A percentile compares a stretch with the other conserved stretches of the same genome.
These are phyloP conservation scores for Naganishia antarctica DNA, from an alignment of 768 basidiomycete genomes.

Conservation along the genomic window DNA sequence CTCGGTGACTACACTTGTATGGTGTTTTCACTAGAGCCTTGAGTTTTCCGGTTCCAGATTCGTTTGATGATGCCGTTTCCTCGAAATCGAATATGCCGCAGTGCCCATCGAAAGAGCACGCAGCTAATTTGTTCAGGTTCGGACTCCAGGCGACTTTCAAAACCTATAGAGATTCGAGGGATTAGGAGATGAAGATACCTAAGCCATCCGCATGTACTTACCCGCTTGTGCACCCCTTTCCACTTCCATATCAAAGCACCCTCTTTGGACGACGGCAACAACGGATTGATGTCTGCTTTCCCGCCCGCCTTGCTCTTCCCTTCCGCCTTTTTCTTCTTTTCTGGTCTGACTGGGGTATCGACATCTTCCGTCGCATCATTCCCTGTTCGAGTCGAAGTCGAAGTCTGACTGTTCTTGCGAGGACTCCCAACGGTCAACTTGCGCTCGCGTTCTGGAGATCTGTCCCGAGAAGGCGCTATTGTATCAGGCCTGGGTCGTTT, in stretches of 20 bases:
- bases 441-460: conserved; percentile 12
- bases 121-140: conserved; percentile 38
- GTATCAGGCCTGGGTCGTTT: conserved; percentile 11
- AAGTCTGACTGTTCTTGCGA: conserved; percentile 12
- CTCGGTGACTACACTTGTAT: conserved; percentile 33
- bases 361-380: neutral
- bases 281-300: conserved; percentile 15
- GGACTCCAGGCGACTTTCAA: conserved; percentile 46
- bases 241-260: conserved; percentile 23
- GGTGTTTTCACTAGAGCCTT: conserved; percentile 27
- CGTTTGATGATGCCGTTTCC: neutral
- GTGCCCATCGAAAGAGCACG: conserved; percentile 37
- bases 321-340: conserved; percentile 8
- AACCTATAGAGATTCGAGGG: conserved; percentile 29
- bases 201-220: neutral
- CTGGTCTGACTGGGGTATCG: neutral
- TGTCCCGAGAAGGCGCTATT: neutral
- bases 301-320: conserved; percentile 9
- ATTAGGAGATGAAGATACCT: neutral
- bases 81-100: conserved; percentile 45
- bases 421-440: neutral
- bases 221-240: conserved; percentile 22
- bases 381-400: neutral
- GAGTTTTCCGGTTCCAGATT: neutral
- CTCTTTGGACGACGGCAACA: conserved; percentile 8